Base-by-base conservation (phyloP, 1,284 basidiomycete species). In the Phylloboletellus chloephorus region DNA sequence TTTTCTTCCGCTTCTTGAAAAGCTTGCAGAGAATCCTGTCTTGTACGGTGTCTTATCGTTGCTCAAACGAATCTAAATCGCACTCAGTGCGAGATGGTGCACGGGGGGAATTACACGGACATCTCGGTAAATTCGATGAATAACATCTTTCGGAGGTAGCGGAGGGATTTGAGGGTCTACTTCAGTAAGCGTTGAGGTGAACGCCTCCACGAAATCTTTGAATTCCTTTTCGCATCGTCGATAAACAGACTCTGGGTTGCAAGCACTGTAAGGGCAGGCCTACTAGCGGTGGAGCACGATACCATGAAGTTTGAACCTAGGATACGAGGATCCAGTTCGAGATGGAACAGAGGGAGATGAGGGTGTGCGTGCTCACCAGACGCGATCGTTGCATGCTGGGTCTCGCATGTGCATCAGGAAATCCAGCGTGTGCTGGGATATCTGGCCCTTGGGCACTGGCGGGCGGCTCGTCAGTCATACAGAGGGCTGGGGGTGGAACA, bases 1-100 rank as follows among this genome's bases (percentile, higher is more conserved):
- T 52, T 91, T 91, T 38, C 81, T 67, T 2, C 88, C 88, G 39
- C 82, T 82, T 40, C 88, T 67, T 7, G 88, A 88, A 53, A 88
- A 86, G 46, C 77, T 83, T 0, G 83, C 86, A 3, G 82, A 82
- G 29, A 95, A 77, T 4, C 73, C 73, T 4, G 67, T 76, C 67
- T 96, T 95, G 68, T 96, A 96, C 0, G 93, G 93, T 3, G 93
- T 94, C 66, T 91, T 91, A 59, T 93, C 86, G 46, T 91, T 90
- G 56, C 87, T 88, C 63, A 95, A 95, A n/a, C 92, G 78, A 11
- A 93, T 66, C 82, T 90, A 48, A 23, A 40, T 1, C 11, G 20
- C 4, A 24, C 13, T 48, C 30, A 41, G 31, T 33, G 16, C 36
- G 38, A 42, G 4, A 9, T 24, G 3, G 4, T 9, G n/a, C 16